A percentile compares a stretch with the other conserved stretches of the same genome.
phyloP scores from a whole-genome alignment of 495 filamentous ascomycete species.

The Clohesyomyces aquaticus region DNA sequence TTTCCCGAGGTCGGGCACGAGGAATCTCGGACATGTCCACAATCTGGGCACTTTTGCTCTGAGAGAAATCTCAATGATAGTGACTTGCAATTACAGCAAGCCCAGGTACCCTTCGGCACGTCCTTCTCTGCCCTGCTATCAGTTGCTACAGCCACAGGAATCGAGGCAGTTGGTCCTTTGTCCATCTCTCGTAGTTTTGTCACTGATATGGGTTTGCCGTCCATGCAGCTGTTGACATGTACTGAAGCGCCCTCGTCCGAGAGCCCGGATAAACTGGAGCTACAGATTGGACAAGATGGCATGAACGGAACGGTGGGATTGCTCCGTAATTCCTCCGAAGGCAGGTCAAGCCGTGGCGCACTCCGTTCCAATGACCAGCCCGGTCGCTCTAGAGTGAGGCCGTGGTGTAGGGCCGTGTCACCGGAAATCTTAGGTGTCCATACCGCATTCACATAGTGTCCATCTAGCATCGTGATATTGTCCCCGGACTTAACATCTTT shows the following conservation, averaged over 20 bases:
- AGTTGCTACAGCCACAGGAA: not conserved
- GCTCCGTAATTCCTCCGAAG: not conserved
- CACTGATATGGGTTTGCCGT: not conserved
- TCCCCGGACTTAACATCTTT: too few relatives aligned
- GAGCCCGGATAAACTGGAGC: not conserved
- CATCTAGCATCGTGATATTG: too few relatives aligned
- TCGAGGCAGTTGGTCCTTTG: not conserved
- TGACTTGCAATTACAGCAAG: conserved; percentile 8
- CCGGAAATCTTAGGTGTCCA: too few relatives aligned
- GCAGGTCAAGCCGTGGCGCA: not conserved
- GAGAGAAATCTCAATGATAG: not conserved
- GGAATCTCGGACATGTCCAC: not conserved
- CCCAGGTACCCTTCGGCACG: not conserved
- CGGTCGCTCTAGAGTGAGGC: not conserved
- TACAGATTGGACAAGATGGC: not conserved
- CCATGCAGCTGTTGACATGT: conserved; percentile 2
- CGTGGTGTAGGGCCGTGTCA: too few relatives aligned
- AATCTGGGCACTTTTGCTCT: not conserved
- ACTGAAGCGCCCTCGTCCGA: not conserved
- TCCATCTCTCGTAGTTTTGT: not conserved
- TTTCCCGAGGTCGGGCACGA: not conserved
- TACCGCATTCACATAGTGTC: too few relatives aligned
- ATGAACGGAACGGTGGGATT: not conserved
- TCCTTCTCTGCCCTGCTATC: not conserved
- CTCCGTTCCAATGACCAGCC: not conserved